Percentiles rank a stretch among this genome's conserved stretches.
phyloP scores from a whole-genome alignment of 2,329 filamentous ascomycete genomes.

The Drechslera avenae region DNA sequence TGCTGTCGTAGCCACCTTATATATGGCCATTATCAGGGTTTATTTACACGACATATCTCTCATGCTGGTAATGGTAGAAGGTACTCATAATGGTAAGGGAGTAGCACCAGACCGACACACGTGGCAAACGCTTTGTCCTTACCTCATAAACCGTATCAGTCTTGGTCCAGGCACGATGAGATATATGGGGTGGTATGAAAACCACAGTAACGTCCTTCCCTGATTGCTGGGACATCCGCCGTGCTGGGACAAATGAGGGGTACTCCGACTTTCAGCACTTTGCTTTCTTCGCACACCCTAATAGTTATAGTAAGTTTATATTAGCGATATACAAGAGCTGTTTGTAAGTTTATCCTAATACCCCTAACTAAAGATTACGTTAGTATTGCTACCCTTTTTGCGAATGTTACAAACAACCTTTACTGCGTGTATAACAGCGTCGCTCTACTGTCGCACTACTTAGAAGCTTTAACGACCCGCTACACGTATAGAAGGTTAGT shows the following conservation, averaged over 20 bases:
- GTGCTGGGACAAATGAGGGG: too few species aligned
- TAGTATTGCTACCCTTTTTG: conserved; percentile 5
- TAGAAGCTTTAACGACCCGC: neutral
- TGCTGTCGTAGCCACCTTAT: neutral
- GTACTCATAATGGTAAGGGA: neutral
- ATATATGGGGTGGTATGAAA: too few species aligned
- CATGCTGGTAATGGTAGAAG: neutral
- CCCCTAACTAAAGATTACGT: conserved; percentile 9
- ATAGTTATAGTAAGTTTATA: neutral
- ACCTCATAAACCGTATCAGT: neutral
- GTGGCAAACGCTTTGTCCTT: neutral
- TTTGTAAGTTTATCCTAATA: neutral
- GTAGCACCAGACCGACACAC: neutral
- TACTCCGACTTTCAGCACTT: too few species aligned
- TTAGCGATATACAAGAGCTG: conserved; percentile 1
- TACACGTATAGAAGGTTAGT: neutral
- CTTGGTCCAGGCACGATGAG: too few species aligned
- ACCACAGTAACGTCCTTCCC: too few species aligned
- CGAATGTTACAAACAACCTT: conserved; percentile 5
- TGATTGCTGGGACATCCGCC: too few species aligned
- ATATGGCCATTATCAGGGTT: neutral
- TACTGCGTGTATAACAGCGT: neutral
- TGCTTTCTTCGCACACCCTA: too few species aligned
- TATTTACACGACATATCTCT: conserved; percentile 2
- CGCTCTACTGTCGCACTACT: conserved; percentile 1